Conservation (phyloP, 2,329 filamentous ascomycete species). For the Mariannaea sp. region DNA sequence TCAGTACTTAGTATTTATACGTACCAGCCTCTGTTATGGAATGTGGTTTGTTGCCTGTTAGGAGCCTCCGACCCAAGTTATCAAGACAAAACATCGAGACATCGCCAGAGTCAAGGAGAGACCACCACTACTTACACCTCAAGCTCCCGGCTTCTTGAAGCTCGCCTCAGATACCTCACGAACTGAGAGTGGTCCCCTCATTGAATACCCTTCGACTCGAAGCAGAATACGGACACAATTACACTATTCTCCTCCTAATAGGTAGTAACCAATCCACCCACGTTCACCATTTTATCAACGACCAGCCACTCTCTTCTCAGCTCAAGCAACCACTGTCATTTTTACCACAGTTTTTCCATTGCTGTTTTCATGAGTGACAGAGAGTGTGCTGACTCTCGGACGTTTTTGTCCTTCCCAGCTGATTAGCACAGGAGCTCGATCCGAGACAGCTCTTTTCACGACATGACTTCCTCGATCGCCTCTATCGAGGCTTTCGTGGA, state of each 20-base stretch:
- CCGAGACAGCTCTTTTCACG: neutral
- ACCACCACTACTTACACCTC: too few relatives aligned
- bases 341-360: too few relatives aligned
- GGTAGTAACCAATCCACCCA: neutral
- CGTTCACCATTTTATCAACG: neutral
- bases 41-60: too few relatives aligned
- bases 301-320: too few relatives aligned
- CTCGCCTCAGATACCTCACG: too few relatives aligned
- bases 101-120: too few relatives aligned
- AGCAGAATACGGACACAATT: too few relatives aligned
- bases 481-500: slow-evolving; percentile 52
- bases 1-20: slow-evolving; percentile 12
- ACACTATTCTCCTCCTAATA: neutral
- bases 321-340: neutral
- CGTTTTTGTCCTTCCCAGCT: neutral
- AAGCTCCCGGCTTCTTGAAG: too few relatives aligned
- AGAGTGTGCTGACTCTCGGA: slow-evolving; percentile 3
- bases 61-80: too few relatives aligned
- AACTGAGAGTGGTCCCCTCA: too few relatives aligned
- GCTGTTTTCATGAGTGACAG: neutral
- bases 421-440: neutral
- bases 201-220: too few relatives aligned
- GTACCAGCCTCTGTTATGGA: slow-evolving; percentile 4
- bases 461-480: slow-evolving; percentile 23
- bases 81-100: too few relatives aligned